These are phyloP conservation scores for Fistulina hepatica DNA, from an alignment of 1,284 basidiomycete genomes.

Conservation along the genomic window DNA sequence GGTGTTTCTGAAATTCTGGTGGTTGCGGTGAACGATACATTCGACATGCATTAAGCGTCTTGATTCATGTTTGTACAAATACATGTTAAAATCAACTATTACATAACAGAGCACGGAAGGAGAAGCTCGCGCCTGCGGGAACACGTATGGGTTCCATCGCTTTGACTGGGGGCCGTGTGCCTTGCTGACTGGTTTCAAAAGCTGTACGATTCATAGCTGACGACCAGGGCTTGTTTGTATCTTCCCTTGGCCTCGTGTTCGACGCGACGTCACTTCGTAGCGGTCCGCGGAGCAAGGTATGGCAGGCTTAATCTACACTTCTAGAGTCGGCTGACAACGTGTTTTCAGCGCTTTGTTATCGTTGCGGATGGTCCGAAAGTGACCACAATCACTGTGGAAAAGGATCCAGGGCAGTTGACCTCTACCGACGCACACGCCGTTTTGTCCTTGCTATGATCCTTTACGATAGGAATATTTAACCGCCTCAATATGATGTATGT, in stretches of 20 bases:
- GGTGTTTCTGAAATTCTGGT: slow-evolving; percentile 63
- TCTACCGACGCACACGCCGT: slow-evolving; percentile 49
- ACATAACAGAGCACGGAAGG: slow-evolving; percentile 63
- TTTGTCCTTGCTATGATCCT: too few species aligned
- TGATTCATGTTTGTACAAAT: not conserved
- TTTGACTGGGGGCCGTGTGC: not conserved
- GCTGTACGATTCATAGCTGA: slow-evolving; percentile 59
- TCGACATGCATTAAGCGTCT: slow-evolving; percentile 50
- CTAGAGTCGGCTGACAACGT: too few species aligned
- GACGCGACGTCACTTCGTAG: slow-evolving; percentile 55
- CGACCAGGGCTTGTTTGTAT: slow-evolving; percentile 48
- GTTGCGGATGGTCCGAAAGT: slow-evolving; percentile 47
- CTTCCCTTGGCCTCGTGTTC: slow-evolving; percentile 50
- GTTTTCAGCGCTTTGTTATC: slow-evolving; percentile 42
- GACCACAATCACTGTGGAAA: slow-evolving; percentile 46
- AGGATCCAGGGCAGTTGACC: slow-evolving; percentile 41
- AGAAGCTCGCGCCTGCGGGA: slow-evolving; percentile 43
- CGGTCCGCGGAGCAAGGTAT: slow-evolving; percentile 58
- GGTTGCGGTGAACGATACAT: slow-evolving; percentile 62
- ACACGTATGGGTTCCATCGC: slow-evolving; percentile 32
- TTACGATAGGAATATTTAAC: too few species aligned
- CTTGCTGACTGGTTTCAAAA: slow-evolving; percentile 18
- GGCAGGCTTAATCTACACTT: too few species aligned
- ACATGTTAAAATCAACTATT: slow-evolving; percentile 2
- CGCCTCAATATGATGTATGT: too few species aligned